These are phyloP conservation scores for Boletus rex-veris DNA, from an alignment of 768 basidiomycete species.

Conservation along the genomic window DNA sequence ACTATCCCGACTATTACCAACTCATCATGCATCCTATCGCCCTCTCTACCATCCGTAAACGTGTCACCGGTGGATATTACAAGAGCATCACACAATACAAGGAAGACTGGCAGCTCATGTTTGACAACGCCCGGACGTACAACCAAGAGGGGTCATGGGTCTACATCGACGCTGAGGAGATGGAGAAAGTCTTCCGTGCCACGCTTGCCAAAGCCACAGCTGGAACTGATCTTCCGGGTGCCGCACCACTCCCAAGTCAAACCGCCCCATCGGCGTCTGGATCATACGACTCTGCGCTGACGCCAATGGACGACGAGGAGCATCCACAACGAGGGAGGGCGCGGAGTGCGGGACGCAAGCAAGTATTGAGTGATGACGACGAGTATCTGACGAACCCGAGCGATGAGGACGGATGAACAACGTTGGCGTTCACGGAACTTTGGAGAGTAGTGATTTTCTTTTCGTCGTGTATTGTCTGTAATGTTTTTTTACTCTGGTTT, in stretches of 20 bases:
- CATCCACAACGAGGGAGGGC: constrained; percentile 55
- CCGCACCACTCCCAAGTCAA: constrained; percentile 38
- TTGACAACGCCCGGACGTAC: constrained; percentile 88
- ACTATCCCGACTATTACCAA: constrained; percentile 91
- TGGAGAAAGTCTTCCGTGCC: constrained; percentile 84
- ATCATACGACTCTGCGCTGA: constrained; percentile 62
- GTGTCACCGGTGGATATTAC: constrained; percentile 60
- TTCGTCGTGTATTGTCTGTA: constrained; percentile 20
- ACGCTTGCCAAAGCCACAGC: constrained; percentile 61
- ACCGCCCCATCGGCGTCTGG: constrained; percentile 38
- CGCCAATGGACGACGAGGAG: constrained; percentile 81
- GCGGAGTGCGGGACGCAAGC: constrained; percentile 61
- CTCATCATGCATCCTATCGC: constrained; percentile 87
- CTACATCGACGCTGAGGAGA: constrained; percentile 89
- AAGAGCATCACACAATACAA: constrained; percentile 70
- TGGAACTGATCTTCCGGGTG: constrained; percentile 75
- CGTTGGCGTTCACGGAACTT: neutral
- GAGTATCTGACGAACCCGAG: constrained; percentile 65
- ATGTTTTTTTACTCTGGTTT: neutral
- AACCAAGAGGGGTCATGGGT: constrained; percentile 96
- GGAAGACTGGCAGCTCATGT: constrained; percentile 88
- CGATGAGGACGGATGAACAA: constrained; percentile 57
- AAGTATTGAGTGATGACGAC: constrained; percentile 66
- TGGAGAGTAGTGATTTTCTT: neutral
- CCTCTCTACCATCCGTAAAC: constrained; percentile 81